Base-by-base conservation (phyloP, 2,329 filamentous ascomycete genomes). In the Hymenoscyphus infarciens region DNA sequence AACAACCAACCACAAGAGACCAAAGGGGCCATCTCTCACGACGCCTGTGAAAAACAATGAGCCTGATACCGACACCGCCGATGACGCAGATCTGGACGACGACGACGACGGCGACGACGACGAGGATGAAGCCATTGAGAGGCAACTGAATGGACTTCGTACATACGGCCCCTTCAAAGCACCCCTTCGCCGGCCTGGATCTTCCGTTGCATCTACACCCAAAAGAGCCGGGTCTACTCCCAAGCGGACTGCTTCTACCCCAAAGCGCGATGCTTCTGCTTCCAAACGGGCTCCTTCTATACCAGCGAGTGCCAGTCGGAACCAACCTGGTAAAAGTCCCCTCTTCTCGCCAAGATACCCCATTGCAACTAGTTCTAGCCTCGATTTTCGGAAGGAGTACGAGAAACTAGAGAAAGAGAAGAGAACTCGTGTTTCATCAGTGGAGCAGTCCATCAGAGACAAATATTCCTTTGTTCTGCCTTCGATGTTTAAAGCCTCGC, bases 11-110 rank as follows among this genome's bases (percentile, higher is more conserved):
- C 57, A 56, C 33, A 58, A 63, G 29, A 55, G 52, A 22, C 56
- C 62, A 33, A 65, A 67, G 61, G 67, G 64, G n/a, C 69, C 68
- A 1, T 69, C 67, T 15, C 63, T 70, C 42, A 65, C 69, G 13
- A 69, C 57, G 5, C 65, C 70, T 29, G 57, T 58, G n/a, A 63
- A 63, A n/a, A 66, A 60, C 6, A 57, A 67, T 11, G 59, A 55
- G 13, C 63, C 68, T 27, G 63, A 59, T 49, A n/a, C 61, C 25
- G 15, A 58, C 1, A 61, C 61, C 27, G 31, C 54, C 6, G 60
- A 64, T 6, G 59, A 52, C 15, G 65, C 67, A 6, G 65, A 63
- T 19, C 63, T 68, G 1, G 65, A 66, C 2, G 67, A 69, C 10
- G 25, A 27, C 2, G 67, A 69, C 10, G 67, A 69, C 10, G 25